Conservation (phyloP, 2,329 filamentous ascomycete species). For the Purpureocillium lavendulum region DNA sequence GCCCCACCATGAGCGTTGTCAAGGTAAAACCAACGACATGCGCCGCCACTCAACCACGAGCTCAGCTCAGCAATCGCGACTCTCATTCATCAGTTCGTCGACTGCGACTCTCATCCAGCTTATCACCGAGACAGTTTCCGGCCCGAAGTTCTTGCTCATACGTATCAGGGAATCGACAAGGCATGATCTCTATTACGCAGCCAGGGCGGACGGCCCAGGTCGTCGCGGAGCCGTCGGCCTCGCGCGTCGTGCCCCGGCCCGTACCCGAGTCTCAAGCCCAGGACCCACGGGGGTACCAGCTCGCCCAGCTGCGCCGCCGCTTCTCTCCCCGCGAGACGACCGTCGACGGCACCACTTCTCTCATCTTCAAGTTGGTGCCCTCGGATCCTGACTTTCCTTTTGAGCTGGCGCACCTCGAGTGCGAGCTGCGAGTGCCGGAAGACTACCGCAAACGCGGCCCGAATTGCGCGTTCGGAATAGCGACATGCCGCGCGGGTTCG, state of each 20-base stretch:
- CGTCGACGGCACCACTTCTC: conserved; percentile 39
- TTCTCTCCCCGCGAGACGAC: conserved; percentile 44
- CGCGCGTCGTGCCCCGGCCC: conserved; percentile 54
- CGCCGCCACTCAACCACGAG: too few relatives aligned
- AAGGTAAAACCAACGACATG: not conserved
- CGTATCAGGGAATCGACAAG: too few relatives aligned
- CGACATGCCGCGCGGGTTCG: conserved; percentile 62
- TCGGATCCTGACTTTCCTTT: conserved; percentile 82
- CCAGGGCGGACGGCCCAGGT: conserved; percentile 33
- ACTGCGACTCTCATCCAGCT: too few relatives aligned
- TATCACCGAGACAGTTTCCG: too few relatives aligned
- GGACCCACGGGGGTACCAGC: conserved; percentile 65
- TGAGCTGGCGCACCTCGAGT: conserved; percentile 61
- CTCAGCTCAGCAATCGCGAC: too few relatives aligned
- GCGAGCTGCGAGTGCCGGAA: conserved; percentile 55
- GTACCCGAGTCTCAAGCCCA: conserved; percentile 54
- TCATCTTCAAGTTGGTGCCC: conserved; percentile 59
- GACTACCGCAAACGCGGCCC: conserved; percentile 53
- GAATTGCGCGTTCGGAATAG: conserved; percentile 57
- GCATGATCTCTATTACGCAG: too few relatives aligned
- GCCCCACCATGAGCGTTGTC: not conserved
- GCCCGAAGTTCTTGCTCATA: too few relatives aligned
- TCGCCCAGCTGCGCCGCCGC: conserved; percentile 62
- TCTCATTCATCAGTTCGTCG: too few relatives aligned
- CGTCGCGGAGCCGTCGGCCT: conserved; percentile 31